A percentile compares a stretch with the other conserved stretches of the same genome.
Evolutionary conservation across 2,329 filamentous ascomycete species (phyloP).

Genomic region (Fusarium azukiicola): DNA sequence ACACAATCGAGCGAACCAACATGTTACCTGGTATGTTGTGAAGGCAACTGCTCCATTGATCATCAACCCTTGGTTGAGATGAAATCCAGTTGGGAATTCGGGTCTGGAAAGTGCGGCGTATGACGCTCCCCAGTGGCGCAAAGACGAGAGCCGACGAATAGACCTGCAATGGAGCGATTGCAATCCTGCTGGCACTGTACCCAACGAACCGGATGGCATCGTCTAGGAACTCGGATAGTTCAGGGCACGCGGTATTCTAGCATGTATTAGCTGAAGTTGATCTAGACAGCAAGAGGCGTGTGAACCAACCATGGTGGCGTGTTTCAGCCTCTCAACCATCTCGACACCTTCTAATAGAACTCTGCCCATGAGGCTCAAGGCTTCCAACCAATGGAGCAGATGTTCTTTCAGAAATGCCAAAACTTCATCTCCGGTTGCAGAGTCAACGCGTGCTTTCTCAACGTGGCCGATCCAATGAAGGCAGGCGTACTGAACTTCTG

Average conservation of each 20-base stretch:
- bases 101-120: not conserved
- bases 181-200: not conserved
- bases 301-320: not conserved
- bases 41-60: not conserved
- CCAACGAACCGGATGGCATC: not conserved
- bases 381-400: not conserved
- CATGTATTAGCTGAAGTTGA: not conserved
- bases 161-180: not conserved
- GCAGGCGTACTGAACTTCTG: not conserved
- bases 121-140: not conserved
- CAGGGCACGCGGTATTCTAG: not conserved
- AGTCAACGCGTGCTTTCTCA: not conserved
- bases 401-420: not conserved
- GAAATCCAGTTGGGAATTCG: not conserved
- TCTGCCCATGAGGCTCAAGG: not conserved
- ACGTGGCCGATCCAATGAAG: not conserved
- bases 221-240: not conserved
- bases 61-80: not conserved
- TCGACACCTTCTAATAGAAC: not conserved
- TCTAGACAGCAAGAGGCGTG: not conserved
- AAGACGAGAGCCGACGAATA: not conserved
- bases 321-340: not conserved
- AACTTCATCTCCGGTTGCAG: not conserved
- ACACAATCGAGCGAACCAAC: not conserved
- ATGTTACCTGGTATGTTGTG: not conserved